A percentile compares a stretch with the other conserved stretches of the same genome.
phyloP scores from a whole-genome alignment of 495 filamentous ascomycete species.

The Penicillium ucsense region DNA sequence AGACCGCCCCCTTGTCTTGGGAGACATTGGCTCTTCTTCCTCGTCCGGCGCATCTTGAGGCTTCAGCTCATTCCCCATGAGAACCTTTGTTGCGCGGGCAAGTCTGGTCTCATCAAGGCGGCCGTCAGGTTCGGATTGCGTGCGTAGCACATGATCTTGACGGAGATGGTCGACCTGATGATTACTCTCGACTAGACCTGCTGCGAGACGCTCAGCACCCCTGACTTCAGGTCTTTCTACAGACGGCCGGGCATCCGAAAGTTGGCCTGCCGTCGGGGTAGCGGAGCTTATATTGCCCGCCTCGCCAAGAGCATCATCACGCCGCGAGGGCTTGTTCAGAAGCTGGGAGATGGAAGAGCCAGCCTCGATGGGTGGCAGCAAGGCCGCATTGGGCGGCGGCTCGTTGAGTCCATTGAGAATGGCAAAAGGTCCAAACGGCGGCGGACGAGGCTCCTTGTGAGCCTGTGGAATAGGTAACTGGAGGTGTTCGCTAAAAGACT shows the following conservation, averaged over 20 bases:
- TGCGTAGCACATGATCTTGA: slow-evolving; percentile 3
- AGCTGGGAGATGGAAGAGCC: slow-evolving; percentile 34
- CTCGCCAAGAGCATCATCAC: slow-evolving; percentile 15
- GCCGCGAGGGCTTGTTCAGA: slow-evolving; percentile 26
- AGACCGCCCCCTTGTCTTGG: slow-evolving; percentile 33
- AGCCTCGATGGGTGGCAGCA: slow-evolving; percentile 63
- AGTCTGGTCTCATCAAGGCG: neutral
- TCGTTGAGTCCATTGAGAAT: slow-evolving; percentile 70
- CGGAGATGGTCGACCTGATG: slow-evolving; percentile 8
- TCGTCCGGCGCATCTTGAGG: slow-evolving; percentile 7
- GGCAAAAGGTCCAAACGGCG: slow-evolving; percentile 44
- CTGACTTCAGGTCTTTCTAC: slow-evolving; percentile 27
- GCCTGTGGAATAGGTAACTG: slow-evolving; percentile 41
- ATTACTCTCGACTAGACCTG: slow-evolving; percentile 18
- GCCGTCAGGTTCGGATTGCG: slow-evolving; percentile 3
- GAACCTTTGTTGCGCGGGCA: neutral
- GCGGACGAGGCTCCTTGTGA: slow-evolving; percentile 37
- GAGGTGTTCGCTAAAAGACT: slow-evolving; percentile 41
- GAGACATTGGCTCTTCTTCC: slow-evolving; percentile 24
- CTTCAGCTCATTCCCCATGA: neutral
- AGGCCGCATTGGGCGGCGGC: slow-evolving; percentile 61
- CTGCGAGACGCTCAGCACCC: slow-evolving; percentile 28
- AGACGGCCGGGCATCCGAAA: slow-evolving; percentile 16
- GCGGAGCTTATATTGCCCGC: slow-evolving; percentile 10
- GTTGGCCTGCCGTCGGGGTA: slow-evolving; percentile 9